These are phyloP conservation scores for Begonia loranthoides DNA, from an alignment of 306 rosid genomes.

Conservation along the genomic window DNA sequence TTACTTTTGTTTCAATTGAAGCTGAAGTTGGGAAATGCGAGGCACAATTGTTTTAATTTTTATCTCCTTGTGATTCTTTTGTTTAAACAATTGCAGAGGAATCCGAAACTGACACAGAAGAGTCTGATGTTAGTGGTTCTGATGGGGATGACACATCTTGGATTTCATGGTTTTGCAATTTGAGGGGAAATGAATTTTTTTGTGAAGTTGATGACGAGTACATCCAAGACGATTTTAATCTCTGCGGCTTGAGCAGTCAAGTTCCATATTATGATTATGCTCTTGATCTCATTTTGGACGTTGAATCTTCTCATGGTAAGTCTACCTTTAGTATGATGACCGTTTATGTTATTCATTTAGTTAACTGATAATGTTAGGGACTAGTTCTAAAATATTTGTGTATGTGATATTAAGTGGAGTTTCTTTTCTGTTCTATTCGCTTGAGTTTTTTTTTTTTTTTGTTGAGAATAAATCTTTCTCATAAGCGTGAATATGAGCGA, in stretches of 20 bases:
- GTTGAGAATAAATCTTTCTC: no score
- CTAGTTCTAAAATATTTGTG: no score
- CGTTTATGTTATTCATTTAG: background rate
- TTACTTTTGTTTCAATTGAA: background rate
- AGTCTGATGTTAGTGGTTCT: conserved; percentile 96
- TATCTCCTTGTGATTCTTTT: background rate
- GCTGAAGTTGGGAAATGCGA: background rate
- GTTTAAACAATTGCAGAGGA: conserved; percentile 48
- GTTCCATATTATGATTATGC: conserved; percentile 98
- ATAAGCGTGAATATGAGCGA: no score
- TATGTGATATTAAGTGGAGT: no score
- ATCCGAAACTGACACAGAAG: conserved; percentile 94
- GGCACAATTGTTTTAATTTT: background rate
- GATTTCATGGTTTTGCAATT: conserved; percentile 98
- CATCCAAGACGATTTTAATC: conserved; percentile 92
- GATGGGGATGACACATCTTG: conserved; percentile 96
- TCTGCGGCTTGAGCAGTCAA: conserved; percentile 96
- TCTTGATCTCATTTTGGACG: conserved; percentile 92
- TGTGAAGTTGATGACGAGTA: conserved; percentile 98
- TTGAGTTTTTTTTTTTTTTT: no score
- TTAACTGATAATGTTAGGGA: no score
- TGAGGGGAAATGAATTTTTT: conserved; percentile 92
- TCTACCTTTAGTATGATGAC: background rate
- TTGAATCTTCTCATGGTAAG: conserved; percentile 92
- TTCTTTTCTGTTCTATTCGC: no score